Evolutionary conservation across 1,284 basidiomycete species (phyloP), one percentile per base, ranked within the genome.

Genomic region (Rhodofomes roseus): DNA sequence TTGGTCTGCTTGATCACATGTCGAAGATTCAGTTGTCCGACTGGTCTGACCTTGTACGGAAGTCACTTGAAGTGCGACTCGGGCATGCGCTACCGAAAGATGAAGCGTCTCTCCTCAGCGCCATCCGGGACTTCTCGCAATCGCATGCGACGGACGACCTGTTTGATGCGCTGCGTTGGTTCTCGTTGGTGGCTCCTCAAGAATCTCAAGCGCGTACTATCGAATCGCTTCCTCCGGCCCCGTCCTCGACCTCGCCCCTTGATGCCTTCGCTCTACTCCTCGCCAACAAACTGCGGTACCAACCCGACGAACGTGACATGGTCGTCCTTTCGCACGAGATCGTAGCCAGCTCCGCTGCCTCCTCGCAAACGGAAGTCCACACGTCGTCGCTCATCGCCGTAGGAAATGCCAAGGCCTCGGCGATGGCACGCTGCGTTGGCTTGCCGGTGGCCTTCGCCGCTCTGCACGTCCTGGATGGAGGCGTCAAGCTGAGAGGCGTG

Each of bases 361-460:
- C 18, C 20, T 22, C 31, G 9, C n/a, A 25, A n/a, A 9, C 5
- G 62, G 18, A 69, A 74, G 80, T 89, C 27, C 85, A 96, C 66
- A 91, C 87, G 9, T 92, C 92, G 2, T 84, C 85, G 23, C 74
- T 97, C 16, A 79, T 92, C 40, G 80, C 84, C 55, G 92, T 90
- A 65, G 95, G 93, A 0, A 84, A 82, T 14, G 68, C 80, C 1
- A 70, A 73, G 52, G 85, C 83, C 18, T 88, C 89, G 0, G 93
- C 94, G 1, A 98, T 98, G 96, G 86, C 93, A 12, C 82, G 87
- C 51, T 93, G 92, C 1, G 95, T 98, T 14, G 95, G 95, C 18
- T 55, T 69, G 51, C 67, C 67, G 4, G 67, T 69, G 12, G 67
- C 67, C 56, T 66, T 64, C 22, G 66, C 67, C 56, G 63, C 67